Base-by-base conservation (phyloP, 2,329 filamentous ascomycete species). In the Beauveria sp. region DNA sequence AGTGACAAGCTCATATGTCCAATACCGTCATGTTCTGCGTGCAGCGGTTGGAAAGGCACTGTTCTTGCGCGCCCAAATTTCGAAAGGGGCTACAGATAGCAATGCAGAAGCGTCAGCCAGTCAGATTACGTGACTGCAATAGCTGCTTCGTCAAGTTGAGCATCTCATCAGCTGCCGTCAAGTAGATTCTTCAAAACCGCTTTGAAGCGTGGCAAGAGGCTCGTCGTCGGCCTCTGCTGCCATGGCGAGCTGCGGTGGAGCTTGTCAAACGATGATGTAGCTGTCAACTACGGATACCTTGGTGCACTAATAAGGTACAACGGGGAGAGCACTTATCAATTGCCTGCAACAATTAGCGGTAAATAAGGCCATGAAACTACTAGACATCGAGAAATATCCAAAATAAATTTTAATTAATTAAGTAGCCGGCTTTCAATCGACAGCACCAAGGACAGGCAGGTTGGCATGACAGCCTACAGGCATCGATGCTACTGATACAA, bases 11-110 rank as follows among this genome's bases (percentile, higher is more conserved):
- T 53, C n/a, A 9, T 26, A 20, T 53, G 41, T n/a, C 51, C 22
- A 18, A 41, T 41, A 53, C 34, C 34, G 51, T n/a, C 34, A 26
- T 53, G 5, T 24, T 34, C 34, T 41, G 51, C 22, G 51, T 53
- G 51, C 34, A 53, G n/a, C 22, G 30, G 30, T 26, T 9, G 10
- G 24, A 20, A 20, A 54, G 51, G 12, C 26, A 20, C 16, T 41
- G 51, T 14, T 20, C 51, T 14, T 43, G 51, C 51, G 4, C 34
- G 34, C 16, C 30, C 34, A 54, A 14, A 20, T 54, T 14, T 6
- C 22, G 22, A 16, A 54, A 41, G 20, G 26, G 28, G 30, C 50
- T 24, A 9, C 30, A 30, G 10, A 53, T n/a, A 28, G 50, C 22
- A n/a, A 40, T 30, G 30, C 30, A 14, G 28, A 18, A 18, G 16